phyloP scores from a whole-genome alignment of 1,139 yeast species.

The Pichia sorboxylosa region DNA sequence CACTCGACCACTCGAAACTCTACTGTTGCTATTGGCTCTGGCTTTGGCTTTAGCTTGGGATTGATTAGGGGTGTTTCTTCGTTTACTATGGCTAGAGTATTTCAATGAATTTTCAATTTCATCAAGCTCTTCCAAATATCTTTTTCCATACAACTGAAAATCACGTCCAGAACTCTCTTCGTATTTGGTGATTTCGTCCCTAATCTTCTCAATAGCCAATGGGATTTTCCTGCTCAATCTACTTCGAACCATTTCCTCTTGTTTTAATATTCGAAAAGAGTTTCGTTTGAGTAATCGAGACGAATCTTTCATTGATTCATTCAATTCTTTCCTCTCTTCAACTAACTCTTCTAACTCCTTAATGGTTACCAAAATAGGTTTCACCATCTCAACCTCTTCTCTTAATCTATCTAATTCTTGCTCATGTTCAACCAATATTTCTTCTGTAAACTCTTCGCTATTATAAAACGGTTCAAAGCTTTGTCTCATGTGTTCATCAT shows the following conservation, averaged over 20 bases:
- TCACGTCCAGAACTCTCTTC: conserved; percentile 31
- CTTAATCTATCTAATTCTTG: conserved; percentile 43
- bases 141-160: conserved; percentile 35
- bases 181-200: conserved; percentile 35
- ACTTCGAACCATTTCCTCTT: conserved; percentile 71
- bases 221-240: conserved; percentile 60
- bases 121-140: conserved; percentile 25
- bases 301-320: conserved; percentile 66
- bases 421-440: conserved; percentile 48
- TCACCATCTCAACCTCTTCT: conserved; percentile 37
- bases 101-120: conserved; percentile 13
- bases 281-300: conserved; percentile 66
- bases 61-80: no score
- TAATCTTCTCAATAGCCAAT: conserved; percentile 40
- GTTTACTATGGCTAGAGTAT: no score
- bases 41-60: no score
- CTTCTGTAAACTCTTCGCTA: conserved; percentile 40
- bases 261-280: conserved; percentile 65
- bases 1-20: no score
- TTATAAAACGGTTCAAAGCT: conserved; percentile 28
- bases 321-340: conserved; percentile 51
- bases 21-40: no score
- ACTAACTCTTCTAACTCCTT: conserved; percentile 44
- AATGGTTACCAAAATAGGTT: conserved; percentile 44
- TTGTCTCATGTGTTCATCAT: conserved; percentile 34